These are phyloP conservation scores for Aspergillus leporis DNA, from an alignment of 495 filamentous ascomycete species.

Conservation along the genomic window DNA sequence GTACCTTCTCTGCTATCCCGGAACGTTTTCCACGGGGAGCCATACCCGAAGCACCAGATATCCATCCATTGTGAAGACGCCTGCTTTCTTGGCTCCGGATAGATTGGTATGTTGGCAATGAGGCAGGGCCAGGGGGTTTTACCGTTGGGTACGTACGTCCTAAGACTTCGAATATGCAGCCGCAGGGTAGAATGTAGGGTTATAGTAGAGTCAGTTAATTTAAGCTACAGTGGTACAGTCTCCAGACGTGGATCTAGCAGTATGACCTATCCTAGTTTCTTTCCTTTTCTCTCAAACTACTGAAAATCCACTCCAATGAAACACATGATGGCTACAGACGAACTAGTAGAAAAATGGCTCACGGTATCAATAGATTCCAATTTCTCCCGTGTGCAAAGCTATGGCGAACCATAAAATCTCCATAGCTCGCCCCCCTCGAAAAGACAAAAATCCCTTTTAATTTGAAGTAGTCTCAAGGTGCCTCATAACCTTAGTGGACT, in stretches of 20 bases:
- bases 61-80: neutral
- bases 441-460: neutral
- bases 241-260: neutral
- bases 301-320: neutral
- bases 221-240: slow-evolving; percentile 3
- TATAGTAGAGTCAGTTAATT: neutral
- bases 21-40: slow-evolving; percentile 1
- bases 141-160: neutral
- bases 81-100: neutral
- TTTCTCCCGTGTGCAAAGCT: neutral
- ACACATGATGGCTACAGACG: neutral
- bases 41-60: neutral
- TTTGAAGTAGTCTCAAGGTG: slow-evolving; percentile 7
- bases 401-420: neutral
- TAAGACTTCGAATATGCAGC: neutral
- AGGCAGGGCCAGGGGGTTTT: neutral
- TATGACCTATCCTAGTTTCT: neutral
- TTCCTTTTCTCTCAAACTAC: neutral
- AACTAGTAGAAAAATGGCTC: neutral
- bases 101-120: neutral
- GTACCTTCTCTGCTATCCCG: neutral
- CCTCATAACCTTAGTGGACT: slow-evolving; percentile 10
- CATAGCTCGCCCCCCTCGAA: no score
- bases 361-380: neutral
- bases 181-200: neutral